Evolutionary conservation across 495 filamentous ascomycete genomes (phyloP).

Genomic region (Penicillium argentinense): DNA sequence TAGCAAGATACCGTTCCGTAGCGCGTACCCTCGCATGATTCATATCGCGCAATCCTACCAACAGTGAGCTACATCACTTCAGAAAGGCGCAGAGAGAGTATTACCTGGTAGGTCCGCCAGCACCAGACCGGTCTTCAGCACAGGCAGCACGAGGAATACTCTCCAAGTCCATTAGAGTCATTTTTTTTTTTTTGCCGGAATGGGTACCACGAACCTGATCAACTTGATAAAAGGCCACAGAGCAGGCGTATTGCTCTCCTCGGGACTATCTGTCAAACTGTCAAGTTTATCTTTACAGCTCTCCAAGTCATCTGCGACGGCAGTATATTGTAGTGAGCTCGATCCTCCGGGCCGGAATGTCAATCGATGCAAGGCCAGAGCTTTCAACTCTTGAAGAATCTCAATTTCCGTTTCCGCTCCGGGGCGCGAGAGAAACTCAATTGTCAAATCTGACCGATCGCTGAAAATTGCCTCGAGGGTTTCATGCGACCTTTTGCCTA

Average conservation of each 20-base stretch:
- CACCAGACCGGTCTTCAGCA: slow-evolving; percentile 29
- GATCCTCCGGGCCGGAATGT: slow-evolving; percentile 15
- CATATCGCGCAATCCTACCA: slow-evolving; percentile 26
- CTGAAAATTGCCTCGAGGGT: slow-evolving; percentile 25
- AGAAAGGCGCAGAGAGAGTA: neutral
- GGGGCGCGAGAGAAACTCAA: slow-evolving; percentile 21
- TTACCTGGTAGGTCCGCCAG: slow-evolving; percentile 37
- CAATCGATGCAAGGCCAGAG: slow-evolving; percentile 16
- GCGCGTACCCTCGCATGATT: slow-evolving; percentile 29
- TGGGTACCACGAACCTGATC: slow-evolving; percentile 22
- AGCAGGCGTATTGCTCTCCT: slow-evolving; percentile 5
- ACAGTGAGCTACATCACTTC: neutral
- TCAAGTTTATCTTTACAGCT: slow-evolving; percentile 23
- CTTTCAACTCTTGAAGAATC: slow-evolving; percentile 13
- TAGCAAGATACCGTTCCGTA: slow-evolving; percentile 28
- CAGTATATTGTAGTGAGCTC: slow-evolving; percentile 6
- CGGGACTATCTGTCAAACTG: slow-evolving; percentile 9
- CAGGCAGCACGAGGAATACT: slow-evolving; percentile 29
- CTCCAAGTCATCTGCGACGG: slow-evolving; percentile 10
- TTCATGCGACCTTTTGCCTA: slow-evolving; percentile 13
- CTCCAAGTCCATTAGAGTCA: slow-evolving; percentile 17
- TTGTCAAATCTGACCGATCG: slow-evolving; percentile 10
- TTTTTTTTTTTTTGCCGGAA: neutral
- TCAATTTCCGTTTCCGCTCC: slow-evolving; percentile 1
- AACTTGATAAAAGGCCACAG: slow-evolving; percentile 38